Conservation (phyloP, 2,329 filamentous ascomycete genomes). For the Xylaria hypoxylon region DNA sequence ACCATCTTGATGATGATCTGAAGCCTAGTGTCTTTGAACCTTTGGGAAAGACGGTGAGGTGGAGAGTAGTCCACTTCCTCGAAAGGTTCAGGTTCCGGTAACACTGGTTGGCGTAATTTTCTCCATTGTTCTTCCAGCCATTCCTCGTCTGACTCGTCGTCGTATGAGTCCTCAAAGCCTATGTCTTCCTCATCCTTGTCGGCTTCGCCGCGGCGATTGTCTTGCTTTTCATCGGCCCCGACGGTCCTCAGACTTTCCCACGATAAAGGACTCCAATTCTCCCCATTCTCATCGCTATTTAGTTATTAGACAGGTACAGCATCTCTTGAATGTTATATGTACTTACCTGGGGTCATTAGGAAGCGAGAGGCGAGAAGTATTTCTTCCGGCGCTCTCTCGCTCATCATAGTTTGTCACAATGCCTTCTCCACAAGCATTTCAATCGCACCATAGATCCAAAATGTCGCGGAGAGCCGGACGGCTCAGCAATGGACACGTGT, state of each 20-base stretch:
- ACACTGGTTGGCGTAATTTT: slow-evolving; percentile 34
- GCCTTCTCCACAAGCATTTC: slow-evolving; percentile 53
- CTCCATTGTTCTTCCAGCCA: slow-evolving; percentile 41
- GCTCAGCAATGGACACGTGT: too few species aligned
- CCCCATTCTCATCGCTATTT: slow-evolving; percentile 32
- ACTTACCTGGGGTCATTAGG: not conserved
- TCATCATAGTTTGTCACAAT: slow-evolving; percentile 38
- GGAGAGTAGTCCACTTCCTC: slow-evolving; percentile 38
- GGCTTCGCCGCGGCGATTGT: too few species aligned
- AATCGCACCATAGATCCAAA: slow-evolving; percentile 51
- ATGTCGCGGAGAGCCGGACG: not conserved
- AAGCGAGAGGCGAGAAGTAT: slow-evolving; percentile 1
- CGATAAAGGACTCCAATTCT: slow-evolving; percentile 37
- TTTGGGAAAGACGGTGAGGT: slow-evolving; percentile 37
- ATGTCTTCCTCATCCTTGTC: not conserved
- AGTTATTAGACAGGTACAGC: not conserved
- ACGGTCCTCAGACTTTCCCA: slow-evolving; percentile 2
- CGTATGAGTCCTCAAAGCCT: slow-evolving; percentile 5
- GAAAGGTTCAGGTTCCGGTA: slow-evolving; percentile 40
- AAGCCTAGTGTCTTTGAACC: slow-evolving; percentile 56
- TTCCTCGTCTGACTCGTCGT: slow-evolving; percentile 13
- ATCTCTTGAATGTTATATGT: not conserved
- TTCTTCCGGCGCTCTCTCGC: not conserved
- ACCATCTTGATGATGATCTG: slow-evolving; percentile 74
- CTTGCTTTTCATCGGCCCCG: not conserved